These are phyloP conservation scores for Beauveria sp. DNA, from an alignment of 2,329 filamentous ascomycete species.

Conservation along the genomic window DNA sequence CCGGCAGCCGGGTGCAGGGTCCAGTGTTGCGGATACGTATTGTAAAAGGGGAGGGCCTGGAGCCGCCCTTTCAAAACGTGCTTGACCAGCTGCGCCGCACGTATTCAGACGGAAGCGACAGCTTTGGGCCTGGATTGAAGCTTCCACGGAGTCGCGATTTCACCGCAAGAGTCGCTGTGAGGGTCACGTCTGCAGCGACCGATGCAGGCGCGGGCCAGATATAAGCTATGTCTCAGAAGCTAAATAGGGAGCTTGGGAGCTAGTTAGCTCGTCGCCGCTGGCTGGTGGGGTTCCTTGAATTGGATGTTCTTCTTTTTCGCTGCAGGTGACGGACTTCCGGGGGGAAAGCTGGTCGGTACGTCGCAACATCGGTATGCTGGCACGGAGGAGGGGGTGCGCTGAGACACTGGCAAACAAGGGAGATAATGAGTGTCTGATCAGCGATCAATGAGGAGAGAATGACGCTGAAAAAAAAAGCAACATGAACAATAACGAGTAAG, in stretches of 20 bases:
- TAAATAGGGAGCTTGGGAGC: background rate
- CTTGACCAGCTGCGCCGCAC: background rate
- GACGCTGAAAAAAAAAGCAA: background rate
- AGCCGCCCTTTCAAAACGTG: background rate
- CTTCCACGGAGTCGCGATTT: background rate
- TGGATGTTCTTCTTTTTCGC: background rate
- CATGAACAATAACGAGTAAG: background rate
- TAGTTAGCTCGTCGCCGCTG: background rate
- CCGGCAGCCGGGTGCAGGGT: background rate
- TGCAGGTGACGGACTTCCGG: background rate
- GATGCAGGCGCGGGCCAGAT: conserved; percentile 2
- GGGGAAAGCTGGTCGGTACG: background rate
- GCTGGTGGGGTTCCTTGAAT: background rate
- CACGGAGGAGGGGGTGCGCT: background rate
- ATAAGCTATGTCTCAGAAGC: conserved; percentile 8
- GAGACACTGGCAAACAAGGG: background rate
- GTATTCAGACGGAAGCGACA: background rate
- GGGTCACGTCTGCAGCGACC: conserved; percentile 1
- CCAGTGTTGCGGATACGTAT: background rate
- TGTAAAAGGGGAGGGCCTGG: background rate
- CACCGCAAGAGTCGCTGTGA: background rate
- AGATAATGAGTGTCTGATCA: background rate
- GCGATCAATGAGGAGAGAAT: background rate
- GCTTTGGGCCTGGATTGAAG: background rate
- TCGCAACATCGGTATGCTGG: background rate